A percentile compares a stretch with the other conserved stretches of the same genome.
Evolutionary conservation across 768 basidiomycete genomes (phyloP).

Genomic region (Naganishia friedmannii): DNA sequence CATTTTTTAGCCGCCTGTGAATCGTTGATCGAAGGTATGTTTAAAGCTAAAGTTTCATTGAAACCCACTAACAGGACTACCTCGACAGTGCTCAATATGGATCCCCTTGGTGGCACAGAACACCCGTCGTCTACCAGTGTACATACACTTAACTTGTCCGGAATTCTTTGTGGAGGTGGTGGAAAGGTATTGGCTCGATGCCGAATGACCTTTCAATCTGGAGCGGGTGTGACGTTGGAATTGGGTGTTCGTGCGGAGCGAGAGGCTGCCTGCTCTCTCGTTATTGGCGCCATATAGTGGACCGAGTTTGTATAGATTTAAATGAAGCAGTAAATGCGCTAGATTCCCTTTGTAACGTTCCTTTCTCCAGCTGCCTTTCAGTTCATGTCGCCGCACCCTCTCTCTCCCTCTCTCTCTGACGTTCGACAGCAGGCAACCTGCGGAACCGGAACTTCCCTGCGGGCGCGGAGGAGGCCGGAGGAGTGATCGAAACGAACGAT

Average conservation of each 20-base stretch:
- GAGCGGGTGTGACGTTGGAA: conserved; percentile 88
- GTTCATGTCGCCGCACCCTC: neutral
- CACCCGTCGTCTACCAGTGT: conserved; percentile 74
- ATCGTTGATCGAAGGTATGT: conserved; percentile 71
- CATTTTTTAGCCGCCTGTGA: conserved; percentile 76
- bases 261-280: conserved; percentile 77
- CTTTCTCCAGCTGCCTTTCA: neutral
- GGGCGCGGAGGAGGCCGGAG: too few relatives aligned
- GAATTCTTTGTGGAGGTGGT: conserved; percentile 82
- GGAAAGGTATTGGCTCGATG: conserved; percentile 93
- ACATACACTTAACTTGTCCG: conserved; percentile 90
- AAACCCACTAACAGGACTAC: neutral
- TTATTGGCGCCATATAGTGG: conserved; percentile 73
- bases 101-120: conserved; percentile 88
- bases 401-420: too few relatives aligned
- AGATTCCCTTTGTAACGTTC: conserved; percentile 5
- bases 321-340: neutral
- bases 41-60: neutral
- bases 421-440: too few relatives aligned
- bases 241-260: conserved; percentile 86
- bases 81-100: conserved; percentile 81
- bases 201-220: conserved; percentile 89
- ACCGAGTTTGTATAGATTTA: conserved; percentile 15
- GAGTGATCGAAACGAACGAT: too few relatives aligned
- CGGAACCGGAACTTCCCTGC: neutral